Percentiles rank a stretch among this genome's conserved stretches.
phyloP scores from a whole-genome alignment of 2,329 filamentous ascomycete species.

The Aspergillus terreus region DNA sequence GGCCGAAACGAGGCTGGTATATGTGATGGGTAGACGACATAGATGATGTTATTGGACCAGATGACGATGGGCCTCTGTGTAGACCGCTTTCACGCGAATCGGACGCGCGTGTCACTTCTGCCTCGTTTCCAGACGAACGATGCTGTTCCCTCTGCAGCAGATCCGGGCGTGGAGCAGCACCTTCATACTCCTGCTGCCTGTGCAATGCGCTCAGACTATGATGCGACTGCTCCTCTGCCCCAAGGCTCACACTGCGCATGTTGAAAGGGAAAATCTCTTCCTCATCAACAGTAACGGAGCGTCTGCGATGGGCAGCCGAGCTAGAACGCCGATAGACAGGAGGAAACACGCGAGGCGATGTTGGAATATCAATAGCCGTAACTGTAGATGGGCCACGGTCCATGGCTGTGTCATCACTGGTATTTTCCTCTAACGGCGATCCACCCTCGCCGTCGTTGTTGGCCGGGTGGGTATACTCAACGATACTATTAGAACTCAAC shows the following conservation, averaged over 20 bases:
- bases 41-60: constrained; percentile 26
- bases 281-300: constrained; percentile 36
- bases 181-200: constrained; percentile 31
- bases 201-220: constrained; percentile 29
- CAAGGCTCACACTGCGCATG: constrained; percentile 46
- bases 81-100: constrained; percentile 17
- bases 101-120: constrained; percentile 14
- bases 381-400: constrained; percentile 33
- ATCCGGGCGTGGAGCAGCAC: constrained; percentile 16
- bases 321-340: constrained; percentile 43
- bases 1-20: constrained; percentile 37
- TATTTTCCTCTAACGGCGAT: constrained; percentile 35
- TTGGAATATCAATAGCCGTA: constrained; percentile 48
- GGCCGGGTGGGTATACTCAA: constrained; percentile 56
- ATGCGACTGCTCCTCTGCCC: constrained; percentile 37
- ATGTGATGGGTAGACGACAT: constrained; percentile 30
- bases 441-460: constrained; percentile 30
- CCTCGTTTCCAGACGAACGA: constrained; percentile 18
- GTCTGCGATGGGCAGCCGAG: constrained; percentile 39
- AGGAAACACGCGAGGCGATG: constrained; percentile 40
- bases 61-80: constrained; percentile 17
- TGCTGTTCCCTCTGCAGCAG: constrained; percentile 16
- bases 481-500: constrained; percentile 85
- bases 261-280: constrained; percentile 44
- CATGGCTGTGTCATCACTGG: constrained; percentile 30